A percentile compares a stretch with the other conserved stretches of the same genome.
These are phyloP conservation scores for Aspergillus pseudoglaucus DNA, from an alignment of 2,329 filamentous ascomycete species.

Conservation along the genomic window DNA sequence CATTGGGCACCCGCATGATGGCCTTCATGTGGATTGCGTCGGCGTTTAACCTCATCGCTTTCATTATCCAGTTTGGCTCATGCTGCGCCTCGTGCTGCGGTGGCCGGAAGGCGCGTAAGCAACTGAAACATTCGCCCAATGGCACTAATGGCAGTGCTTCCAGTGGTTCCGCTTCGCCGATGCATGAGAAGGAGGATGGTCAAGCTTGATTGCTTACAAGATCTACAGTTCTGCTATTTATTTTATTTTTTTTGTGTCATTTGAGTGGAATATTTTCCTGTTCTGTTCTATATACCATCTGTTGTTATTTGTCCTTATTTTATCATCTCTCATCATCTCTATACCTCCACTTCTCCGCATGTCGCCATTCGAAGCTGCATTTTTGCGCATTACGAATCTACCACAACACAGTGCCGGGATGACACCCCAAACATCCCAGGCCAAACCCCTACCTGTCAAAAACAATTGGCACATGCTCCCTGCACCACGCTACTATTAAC, in stretches of 20 bases:
- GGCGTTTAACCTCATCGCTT: constrained; percentile 60
- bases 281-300: constrained; percentile 2
- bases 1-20: constrained; percentile 68
- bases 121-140: constrained; percentile 16
- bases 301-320: not conserved
- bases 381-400: too few species aligned
- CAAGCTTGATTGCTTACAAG: constrained; percentile 1
- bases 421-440: too few species aligned
- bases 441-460: too few species aligned
- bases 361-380: not conserved
- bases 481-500: too few species aligned
- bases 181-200: constrained; percentile 10
- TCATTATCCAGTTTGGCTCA: constrained; percentile 65
- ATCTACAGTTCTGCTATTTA: constrained; percentile 1
- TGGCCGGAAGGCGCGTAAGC: constrained; percentile 31
- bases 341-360: not conserved
- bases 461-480: too few species aligned
- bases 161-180: constrained; percentile 6
- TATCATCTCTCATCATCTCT: not conserved
- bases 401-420: too few species aligned
- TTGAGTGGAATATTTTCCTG: not conserved
- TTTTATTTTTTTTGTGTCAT: too few species aligned
- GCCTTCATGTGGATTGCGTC: constrained; percentile 84
- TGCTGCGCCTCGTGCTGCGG: constrained; percentile 60
- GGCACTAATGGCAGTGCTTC: constrained; percentile 5